phyloP scores from a whole-genome alignment of 805 yeast genomes.

The Candida hungchunana region DNA sequence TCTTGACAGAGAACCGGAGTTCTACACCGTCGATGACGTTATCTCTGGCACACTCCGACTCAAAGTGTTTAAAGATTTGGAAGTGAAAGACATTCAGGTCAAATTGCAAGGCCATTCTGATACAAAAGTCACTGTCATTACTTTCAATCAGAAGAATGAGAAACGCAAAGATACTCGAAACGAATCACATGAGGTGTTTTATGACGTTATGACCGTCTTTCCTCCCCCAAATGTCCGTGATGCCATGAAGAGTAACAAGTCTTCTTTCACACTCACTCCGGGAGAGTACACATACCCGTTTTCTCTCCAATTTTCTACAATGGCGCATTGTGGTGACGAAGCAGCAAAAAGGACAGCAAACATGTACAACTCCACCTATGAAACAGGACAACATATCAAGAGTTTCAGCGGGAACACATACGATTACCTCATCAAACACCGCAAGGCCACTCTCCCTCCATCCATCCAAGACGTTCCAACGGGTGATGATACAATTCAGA shows the following conservation, averaged over 20 bases:
- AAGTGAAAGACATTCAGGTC: constrained; percentile 44
- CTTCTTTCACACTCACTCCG: constrained; percentile 29
- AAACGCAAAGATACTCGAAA: constrained; percentile 1
- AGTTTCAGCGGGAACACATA: background rate
- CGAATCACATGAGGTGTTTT: constrained; percentile 39
- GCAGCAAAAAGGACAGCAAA: constrained; percentile 13
- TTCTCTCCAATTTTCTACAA: constrained; percentile 16
- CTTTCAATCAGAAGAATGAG: constrained; percentile 8
- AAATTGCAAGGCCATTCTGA: constrained; percentile 47
- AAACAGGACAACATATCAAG: constrained; percentile 8
- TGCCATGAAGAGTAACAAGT: constrained; percentile 35
- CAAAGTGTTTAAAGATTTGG: constrained; percentile 28
- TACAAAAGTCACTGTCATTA: constrained; percentile 32
- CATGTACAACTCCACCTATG: constrained; percentile 12
- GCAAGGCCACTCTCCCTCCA: constrained; percentile 5
- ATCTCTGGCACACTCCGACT: constrained; percentile 17
- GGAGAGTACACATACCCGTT: constrained; percentile 50
- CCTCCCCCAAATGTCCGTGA: constrained; percentile 47
- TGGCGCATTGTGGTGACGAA: constrained; percentile 31
- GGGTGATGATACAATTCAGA: background rate
- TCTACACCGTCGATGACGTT: constrained; percentile 16
- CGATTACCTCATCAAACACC: background rate
- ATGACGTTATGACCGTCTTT: constrained; percentile 46
- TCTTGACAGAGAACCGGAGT: constrained; percentile 7
- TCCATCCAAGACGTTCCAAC: background rate